Evolutionary conservation across 2,329 filamentous ascomycete species (phyloP), one percentile per base, ranked within the genome.

Genomic region (Mycocentrospora acerina): DNA sequence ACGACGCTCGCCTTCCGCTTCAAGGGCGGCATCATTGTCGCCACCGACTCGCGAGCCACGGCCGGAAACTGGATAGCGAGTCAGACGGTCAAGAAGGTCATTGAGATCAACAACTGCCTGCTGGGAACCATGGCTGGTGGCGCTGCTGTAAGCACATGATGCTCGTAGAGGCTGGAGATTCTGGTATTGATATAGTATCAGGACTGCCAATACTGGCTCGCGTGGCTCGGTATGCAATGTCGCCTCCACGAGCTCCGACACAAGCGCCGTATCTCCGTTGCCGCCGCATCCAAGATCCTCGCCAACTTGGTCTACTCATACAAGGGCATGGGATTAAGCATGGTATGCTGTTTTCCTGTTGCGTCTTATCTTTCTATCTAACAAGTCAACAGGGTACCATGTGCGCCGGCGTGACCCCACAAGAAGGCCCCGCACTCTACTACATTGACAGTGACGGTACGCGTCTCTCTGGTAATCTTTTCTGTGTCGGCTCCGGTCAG

Each of bases 171-270:
- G 8, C 11, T 1, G 9, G 9, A 31, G 17, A n/a, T 30, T 17
- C 32, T 12, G 7, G 30, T 32, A 35, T 27, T 59, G 46, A 64
- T 54, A 32, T 40, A 29, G 13, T 13, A 32, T n/a, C 53, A 86
- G 82, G 93, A 98, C 74, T 98, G 93, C 73, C 93, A 97, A 82
- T 97, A 96, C 81, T 98, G 93, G 93, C 86, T 98, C 52, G 90
- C 90, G 64, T 98, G 95, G 78, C 81, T 98, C 53, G 93, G 91
- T 63, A 95, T 97, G 86, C 90, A 98, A 79, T 98, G 93, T 77
- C 90, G 93, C 44, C 87, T 98, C 53, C 91, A 98, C 77, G 93
- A 98, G 78, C 90, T 98, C 62, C 89, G 93, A 55, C 91, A 98
- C 80, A 98, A 98, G 80, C 89, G 90, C 70, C 89, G 93, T 68